Evolutionary conservation across 2,329 filamentous ascomycete genomes (phyloP), one percentile per base, ranked within the genome.

Genomic region (Trichophaea hybrida): DNA sequence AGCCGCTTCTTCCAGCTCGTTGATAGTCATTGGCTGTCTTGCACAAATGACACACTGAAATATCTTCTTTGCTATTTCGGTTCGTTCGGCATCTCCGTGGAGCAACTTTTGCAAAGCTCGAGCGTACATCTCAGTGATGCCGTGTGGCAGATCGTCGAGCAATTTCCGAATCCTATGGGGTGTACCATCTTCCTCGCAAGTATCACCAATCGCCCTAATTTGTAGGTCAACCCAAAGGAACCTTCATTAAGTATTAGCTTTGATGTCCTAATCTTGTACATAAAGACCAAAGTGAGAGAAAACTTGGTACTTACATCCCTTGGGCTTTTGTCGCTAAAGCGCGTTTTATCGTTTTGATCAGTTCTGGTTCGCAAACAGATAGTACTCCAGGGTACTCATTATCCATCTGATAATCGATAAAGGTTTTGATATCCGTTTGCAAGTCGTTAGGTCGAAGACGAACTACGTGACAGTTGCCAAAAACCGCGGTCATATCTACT

Each of bases 191-290:
- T 71, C 70, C 48, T 68, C 71, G 64, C 68, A 63, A 52, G 69
- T 69, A 7, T 64, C 57, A 51, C 71, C 71, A 5, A 74, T 66
- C 44, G 74, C 72, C 10, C 70, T 57, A 5, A 74, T 66, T 59
- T 71, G 70, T 38, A 72, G 71, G 13, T 64, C 66, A 17, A 73
- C 72, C 72, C 72, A 75, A 4, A 74, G 69, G 66, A 74, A 74
- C 73, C 73, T 74, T 49, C 10, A 43, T 12, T 43, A 10, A 1
- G n/a, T 10, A 10, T 43, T 43, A 15, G 10, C 38, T 10, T 10
- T 43, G 10, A 10, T 43, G 10, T 15, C 38, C 38, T 43, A 10
- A 15, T 10, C n/a, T 43, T 43, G n/a, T 10, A 43, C 38, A 51
- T 53, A 44, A 38, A 31, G 55, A 55, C 57, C 33, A 32, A 17